Conservation (phyloP, 73 alveolate genomes). For the Tetrahymena elliotti region DNA sequence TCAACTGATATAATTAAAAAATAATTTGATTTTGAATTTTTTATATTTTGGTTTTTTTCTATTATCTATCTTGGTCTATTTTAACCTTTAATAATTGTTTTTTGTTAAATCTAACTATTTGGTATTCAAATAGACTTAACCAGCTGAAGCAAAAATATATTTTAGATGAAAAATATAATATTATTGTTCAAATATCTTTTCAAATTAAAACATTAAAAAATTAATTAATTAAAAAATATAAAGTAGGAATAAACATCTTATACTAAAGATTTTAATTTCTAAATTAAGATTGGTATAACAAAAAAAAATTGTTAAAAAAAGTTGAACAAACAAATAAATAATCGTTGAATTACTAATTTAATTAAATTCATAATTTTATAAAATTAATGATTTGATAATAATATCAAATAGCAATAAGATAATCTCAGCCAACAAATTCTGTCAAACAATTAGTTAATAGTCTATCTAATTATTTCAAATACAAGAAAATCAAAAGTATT, state of each 20-base stretch:
- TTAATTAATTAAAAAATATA: too few relatives aligned
- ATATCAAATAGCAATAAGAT: not conserved
- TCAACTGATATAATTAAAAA: too few relatives aligned
- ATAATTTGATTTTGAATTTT: too few relatives aligned
- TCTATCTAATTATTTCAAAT: not conserved
- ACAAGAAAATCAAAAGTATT: not conserved
- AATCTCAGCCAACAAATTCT: not conserved
- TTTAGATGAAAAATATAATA: too few relatives aligned
- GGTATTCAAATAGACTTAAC: not conserved
- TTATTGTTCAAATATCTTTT: too few relatives aligned
- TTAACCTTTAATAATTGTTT: not conserved
- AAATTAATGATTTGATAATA: not conserved
- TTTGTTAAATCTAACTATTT: too few relatives aligned
- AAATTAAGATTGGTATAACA: not conserved
- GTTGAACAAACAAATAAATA: too few relatives aligned
- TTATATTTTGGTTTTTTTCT: not conserved
- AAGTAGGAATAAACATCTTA: not conserved
- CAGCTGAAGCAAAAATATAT: not conserved
- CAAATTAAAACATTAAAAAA: too few relatives aligned
- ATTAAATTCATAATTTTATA: too few relatives aligned
- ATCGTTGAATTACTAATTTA: not conserved
- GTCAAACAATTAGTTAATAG: not conserved
- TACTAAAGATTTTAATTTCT: not conserved
- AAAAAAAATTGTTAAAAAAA: too few relatives aligned
- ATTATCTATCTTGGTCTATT: not conserved